A percentile compares a stretch with the other conserved stretches of the same genome.
phyloP scores from a whole-genome alignment of 2,329 filamentous ascomycete species.

The Raffaelea ambrosiae region DNA sequence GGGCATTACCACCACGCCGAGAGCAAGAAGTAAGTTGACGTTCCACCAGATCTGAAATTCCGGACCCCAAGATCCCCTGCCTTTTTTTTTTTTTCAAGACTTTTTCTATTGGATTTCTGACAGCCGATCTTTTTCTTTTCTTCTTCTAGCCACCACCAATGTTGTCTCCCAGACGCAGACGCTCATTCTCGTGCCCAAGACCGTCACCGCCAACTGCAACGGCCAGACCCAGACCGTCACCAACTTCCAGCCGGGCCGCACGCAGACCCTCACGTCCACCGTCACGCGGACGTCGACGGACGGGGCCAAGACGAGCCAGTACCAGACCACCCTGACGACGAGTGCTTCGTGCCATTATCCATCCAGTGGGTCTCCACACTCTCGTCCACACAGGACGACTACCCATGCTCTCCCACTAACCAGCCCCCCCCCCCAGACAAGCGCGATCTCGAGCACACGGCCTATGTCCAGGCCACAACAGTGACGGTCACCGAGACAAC shows the following conservation, averaged over 20 bases:
- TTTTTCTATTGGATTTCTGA: no score
- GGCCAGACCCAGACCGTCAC: conserved; percentile 26
- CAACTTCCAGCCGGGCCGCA: conserved; percentile 21
- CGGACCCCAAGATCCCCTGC: no score
- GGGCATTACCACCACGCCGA: conserved; percentile 27
- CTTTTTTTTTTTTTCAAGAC: no score
- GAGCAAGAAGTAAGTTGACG: conserved; percentile 24
- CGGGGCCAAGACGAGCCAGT: conserved; percentile 21
- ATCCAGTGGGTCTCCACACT: conserved; percentile 10
- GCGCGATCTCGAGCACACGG: conserved; percentile 13
- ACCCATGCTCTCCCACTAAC: not conserved
- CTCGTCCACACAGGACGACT: no score
- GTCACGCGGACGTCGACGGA: conserved; percentile 24
- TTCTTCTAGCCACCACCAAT: conserved; percentile 8
- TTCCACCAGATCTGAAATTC: no score
- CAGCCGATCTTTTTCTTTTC: conserved; percentile 15
- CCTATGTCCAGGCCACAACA: conserved; percentile 22
- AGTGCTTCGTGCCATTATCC: conserved; percentile 26
- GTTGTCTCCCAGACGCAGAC: conserved; percentile 24
- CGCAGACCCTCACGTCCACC: conserved; percentile 20
- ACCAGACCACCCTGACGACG: conserved; percentile 22
- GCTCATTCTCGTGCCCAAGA: conserved; percentile 22
- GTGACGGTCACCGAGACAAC: conserved; percentile 29
- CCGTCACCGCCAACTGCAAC: conserved; percentile 23
- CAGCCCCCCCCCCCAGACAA: conserved; percentile 10